Evolutionary conservation across 306 rosid species (phyloP).

Genomic region (Elaeagnus macrophylla): DNA sequence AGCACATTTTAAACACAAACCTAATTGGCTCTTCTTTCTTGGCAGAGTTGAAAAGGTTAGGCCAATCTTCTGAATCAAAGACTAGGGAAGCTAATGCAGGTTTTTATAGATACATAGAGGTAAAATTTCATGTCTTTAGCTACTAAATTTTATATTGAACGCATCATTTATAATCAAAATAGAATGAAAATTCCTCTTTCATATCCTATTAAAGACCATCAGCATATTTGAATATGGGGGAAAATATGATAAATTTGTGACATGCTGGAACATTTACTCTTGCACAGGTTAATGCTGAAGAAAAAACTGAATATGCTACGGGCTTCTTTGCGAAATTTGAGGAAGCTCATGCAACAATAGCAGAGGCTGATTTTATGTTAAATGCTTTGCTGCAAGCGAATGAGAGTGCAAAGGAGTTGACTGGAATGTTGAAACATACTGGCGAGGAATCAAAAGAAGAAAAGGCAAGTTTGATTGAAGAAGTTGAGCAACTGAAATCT

Average conservation of each 20-base stretch:
- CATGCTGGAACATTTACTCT: constrained; percentile 18
- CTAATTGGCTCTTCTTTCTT: constrained; percentile 28
- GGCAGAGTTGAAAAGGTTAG: constrained; percentile 40
- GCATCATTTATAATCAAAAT: neutral
- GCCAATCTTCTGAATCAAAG: constrained; percentile 24
- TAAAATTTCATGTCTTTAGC: constrained; percentile 10
- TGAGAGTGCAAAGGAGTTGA: constrained; percentile 59
- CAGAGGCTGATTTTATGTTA: constrained; percentile 73
- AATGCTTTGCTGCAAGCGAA: constrained; percentile 72
- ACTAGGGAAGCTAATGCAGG: constrained; percentile 32
- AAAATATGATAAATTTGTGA: constrained; percentile 16
- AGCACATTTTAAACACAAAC: constrained; percentile 10
- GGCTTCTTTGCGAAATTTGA: constrained; percentile 54
- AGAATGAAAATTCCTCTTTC: neutral
- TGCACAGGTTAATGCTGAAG: constrained; percentile 39
- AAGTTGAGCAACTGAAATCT: constrained; percentile 54
- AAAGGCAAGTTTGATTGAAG: constrained; percentile 47
- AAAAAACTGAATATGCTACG: constrained; percentile 23
- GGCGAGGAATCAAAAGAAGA: constrained; percentile 52
- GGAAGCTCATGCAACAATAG: constrained; percentile 60
- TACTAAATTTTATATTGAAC: neutral
- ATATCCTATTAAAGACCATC: neutral
- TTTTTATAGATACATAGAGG: constrained; percentile 33
- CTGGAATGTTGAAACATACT: constrained; percentile 55
- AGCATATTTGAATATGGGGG: neutral